Evolutionary conservation across 2,329 filamentous ascomycete genomes (phyloP).

Genomic region (Curvularia sp.): DNA sequence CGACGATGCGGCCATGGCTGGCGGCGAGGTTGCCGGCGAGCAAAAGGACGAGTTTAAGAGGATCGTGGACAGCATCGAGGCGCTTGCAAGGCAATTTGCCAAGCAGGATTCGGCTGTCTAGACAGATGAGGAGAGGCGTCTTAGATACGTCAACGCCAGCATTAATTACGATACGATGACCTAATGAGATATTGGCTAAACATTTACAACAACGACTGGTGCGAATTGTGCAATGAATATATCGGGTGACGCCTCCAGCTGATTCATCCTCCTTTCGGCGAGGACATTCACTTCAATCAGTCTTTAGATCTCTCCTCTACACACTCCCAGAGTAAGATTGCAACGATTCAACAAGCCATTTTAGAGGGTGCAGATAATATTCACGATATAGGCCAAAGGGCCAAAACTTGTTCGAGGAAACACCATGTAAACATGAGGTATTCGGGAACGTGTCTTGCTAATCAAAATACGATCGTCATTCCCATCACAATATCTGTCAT

Average conservation of each 20-base stretch:
- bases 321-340: background rate
- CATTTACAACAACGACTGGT: background rate
- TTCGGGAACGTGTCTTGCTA: background rate
- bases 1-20: slow-evolving; percentile 44
- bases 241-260: background rate
- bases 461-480: background rate
- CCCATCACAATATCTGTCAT: background rate
- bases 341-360: too few species aligned
- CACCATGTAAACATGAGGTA: background rate
- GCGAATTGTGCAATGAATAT: background rate
- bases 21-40: slow-evolving; percentile 48
- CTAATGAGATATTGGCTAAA: background rate
- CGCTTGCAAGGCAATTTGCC: slow-evolving; percentile 51
- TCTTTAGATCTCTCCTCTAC: background rate
- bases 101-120: slow-evolving; percentile 50
- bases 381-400: background rate
- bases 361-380: background rate
- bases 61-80: slow-evolving; percentile 53
- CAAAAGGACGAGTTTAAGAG: slow-evolving; percentile 55
- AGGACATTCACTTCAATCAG: background rate
- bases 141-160: background rate
- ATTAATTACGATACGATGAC: background rate
- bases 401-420: background rate
- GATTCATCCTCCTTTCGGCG: background rate
- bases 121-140: background rate